These are phyloP conservation scores for Lactifluus hygrophoroides DNA, from an alignment of 768 basidiomycete species.

Conservation along the genomic window DNA sequence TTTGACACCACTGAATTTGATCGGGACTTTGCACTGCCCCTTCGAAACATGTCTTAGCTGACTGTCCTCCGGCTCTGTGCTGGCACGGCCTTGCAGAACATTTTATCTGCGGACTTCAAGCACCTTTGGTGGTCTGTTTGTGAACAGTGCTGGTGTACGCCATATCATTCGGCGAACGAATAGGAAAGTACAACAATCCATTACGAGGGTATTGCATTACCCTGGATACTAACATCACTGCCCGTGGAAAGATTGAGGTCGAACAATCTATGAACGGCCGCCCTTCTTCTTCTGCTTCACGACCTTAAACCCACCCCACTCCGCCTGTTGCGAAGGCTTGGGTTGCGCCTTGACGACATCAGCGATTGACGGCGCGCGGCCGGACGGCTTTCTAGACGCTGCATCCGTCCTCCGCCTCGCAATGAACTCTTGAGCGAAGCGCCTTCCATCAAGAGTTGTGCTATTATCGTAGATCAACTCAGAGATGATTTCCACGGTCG, in stretches of 20 bases:
- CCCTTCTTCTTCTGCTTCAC: constrained; percentile 95
- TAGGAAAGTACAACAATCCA: not conserved
- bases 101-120: too few species aligned
- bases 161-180: not conserved
- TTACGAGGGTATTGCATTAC: constrained; percentile 1
- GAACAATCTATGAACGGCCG: constrained; percentile 37
- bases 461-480: constrained; percentile 93
- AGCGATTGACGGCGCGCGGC: constrained; percentile 65
- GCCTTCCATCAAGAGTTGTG: constrained; percentile 87
- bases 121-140: too few species aligned
- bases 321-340: constrained; percentile 56
- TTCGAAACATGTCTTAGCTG: too few species aligned
- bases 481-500: constrained; percentile 84
- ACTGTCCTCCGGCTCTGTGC: too few species aligned
- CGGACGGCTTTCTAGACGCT: constrained; percentile 37
- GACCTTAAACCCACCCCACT: constrained; percentile 88
- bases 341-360: constrained; percentile 89
- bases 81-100: too few species aligned
- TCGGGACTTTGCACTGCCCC: too few species aligned
- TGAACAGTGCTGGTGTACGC: not conserved
- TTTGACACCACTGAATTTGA: too few species aligned
- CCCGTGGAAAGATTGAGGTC: not conserved
- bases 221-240: not conserved
- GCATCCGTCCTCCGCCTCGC: constrained; percentile 81
- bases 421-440: constrained; percentile 91